Evolutionary conservation across 192 early-diverging fungal genomes (phyloP).

Genomic region (Coemansia furcata): DNA sequence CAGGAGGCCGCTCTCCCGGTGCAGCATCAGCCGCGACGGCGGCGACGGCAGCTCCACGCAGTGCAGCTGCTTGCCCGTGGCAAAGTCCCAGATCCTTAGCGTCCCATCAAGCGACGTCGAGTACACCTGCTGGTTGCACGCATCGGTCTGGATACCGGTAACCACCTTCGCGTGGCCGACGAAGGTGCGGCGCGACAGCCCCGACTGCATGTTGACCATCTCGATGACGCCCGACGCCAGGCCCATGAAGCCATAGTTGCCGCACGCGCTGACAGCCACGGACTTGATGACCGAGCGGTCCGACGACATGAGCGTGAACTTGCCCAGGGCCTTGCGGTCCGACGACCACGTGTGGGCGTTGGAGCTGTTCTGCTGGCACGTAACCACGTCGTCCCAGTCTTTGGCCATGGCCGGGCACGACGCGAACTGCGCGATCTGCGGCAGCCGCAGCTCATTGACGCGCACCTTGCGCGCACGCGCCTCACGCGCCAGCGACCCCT

Average conservation of each 20-base stretch:
- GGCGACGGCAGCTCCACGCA: slow-evolving; percentile 67
- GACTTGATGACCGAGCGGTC: slow-evolving; percentile 61
- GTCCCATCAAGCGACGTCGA: slow-evolving; percentile 80
- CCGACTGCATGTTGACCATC: slow-evolving; percentile 96
- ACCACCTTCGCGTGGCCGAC: slow-evolving; percentile 74
- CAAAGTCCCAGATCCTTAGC: slow-evolving; percentile 80
- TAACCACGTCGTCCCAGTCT: slow-evolving; percentile 92
- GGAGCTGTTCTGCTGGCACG: slow-evolving; percentile 76
- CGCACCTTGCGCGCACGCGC: slow-evolving; percentile 59
- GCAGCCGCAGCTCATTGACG: slow-evolving; percentile 69
- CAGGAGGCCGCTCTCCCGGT: slow-evolving; percentile 73
- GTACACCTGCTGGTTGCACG: slow-evolving; percentile 69
- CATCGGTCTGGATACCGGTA: slow-evolving; percentile 75
- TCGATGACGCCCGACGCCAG: slow-evolving; percentile 73
- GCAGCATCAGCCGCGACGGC: slow-evolving; percentile 60
- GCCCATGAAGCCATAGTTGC: slow-evolving; percentile 92
- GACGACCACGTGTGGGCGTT: slow-evolving; percentile 81
- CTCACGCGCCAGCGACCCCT: slow-evolving; percentile 52
- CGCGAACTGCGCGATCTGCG: slow-evolving; percentile 73
- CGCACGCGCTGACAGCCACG: slow-evolving; percentile 80
- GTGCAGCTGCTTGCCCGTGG: slow-evolving; percentile 59
- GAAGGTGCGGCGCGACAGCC: slow-evolving; percentile 71
- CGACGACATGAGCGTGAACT: slow-evolving; percentile 60
- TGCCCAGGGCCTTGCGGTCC: slow-evolving; percentile 73
- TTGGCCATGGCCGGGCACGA: slow-evolving; percentile 61